These are phyloP conservation scores for Globisporangium recalcitrans DNA, from an alignment of 352 stramenopile species.

Conservation along the genomic window DNA sequence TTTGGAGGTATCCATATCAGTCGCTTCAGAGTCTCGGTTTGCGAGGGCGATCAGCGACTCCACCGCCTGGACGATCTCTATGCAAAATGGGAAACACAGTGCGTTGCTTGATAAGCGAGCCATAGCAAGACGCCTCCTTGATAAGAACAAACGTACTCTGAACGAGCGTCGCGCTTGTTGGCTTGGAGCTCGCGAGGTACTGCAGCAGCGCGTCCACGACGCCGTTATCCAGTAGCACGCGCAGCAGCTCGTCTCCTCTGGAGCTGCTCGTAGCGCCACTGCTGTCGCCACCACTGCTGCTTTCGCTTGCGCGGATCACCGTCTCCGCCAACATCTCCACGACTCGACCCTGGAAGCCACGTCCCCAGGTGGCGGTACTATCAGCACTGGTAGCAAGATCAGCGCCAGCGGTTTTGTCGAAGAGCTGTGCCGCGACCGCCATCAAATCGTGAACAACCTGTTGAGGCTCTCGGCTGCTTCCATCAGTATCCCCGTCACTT, in stretches of 20 bases:
- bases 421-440: background rate
- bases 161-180: background rate
- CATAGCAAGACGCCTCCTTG: background rate
- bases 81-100: background rate
- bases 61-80: conserved; percentile 28
- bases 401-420: background rate
- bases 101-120: background rate
- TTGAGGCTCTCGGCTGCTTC: no score
- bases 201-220: conserved; percentile 12
- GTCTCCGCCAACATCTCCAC: conserved; percentile 5
- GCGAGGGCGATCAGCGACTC: conserved; percentile 22
- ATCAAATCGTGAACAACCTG: background rate
- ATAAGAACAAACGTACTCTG: conserved; percentile 9
- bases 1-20: background rate
- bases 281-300: background rate
- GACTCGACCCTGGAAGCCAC: conserved; percentile 3
- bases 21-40: conserved; percentile 8
- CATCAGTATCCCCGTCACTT: no score
- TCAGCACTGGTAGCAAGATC: background rate
- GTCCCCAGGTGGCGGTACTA: background rate
- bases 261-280: background rate
- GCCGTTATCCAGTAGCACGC: background rate
- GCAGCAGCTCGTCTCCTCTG: background rate
- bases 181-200: conserved; percentile 5
- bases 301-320: background rate